Base-by-base conservation (phyloP, 345 rosid genomes). In the Anacardium occidentale region DNA sequence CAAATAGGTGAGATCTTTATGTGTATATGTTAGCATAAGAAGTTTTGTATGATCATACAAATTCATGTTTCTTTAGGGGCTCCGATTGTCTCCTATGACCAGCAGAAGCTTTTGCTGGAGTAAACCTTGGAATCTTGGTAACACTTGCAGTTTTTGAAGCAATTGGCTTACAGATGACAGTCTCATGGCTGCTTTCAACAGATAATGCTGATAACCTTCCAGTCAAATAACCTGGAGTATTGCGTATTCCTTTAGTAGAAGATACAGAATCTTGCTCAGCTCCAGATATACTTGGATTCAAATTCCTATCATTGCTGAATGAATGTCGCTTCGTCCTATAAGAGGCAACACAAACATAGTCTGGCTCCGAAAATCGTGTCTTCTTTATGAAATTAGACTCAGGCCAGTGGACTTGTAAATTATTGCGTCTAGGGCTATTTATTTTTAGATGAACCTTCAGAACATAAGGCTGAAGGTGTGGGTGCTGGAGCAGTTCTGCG, bases 241-340 rank as follows among this genome's bases (percentile, higher is more conserved):
- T 64, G 26, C 73, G 83, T 34, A 83, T 75, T 74, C 86, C 90
- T 75, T 82, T 84, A 22, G 84, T 78, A 18, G 83, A 88, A 78
- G 90, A 84, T 18, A 73, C 26, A 66, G 92, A 87, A 79, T 91
- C 97, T 76, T 79, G 93, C 74, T 93, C 93, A 6, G 85, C 82
- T 76, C 97, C 97, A 62, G 97, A 91, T 75, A 86, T 83, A 82
- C 96, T 91, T 24, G 96, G 98, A 77, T 91, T 91, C 61, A 90
- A 81, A 79, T 91, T 85, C 81, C 90, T 84, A 64, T 90, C 82
- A 44, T 91, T 88, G 74, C 82, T 72, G 67, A 83, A 82, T 5
- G 90, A 92, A 76, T 78, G 70, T 53, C 80, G 86, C 75, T 80
- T 86, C 76, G 84, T 83, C 75, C 80, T 74, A 77, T 82, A 84